A percentile compares a stretch with the other conserved stretches of the same genome.
Evolutionary conservation across 106 monocot genomes (phyloP).

Genomic region (Dendrobium nobile): DNA sequence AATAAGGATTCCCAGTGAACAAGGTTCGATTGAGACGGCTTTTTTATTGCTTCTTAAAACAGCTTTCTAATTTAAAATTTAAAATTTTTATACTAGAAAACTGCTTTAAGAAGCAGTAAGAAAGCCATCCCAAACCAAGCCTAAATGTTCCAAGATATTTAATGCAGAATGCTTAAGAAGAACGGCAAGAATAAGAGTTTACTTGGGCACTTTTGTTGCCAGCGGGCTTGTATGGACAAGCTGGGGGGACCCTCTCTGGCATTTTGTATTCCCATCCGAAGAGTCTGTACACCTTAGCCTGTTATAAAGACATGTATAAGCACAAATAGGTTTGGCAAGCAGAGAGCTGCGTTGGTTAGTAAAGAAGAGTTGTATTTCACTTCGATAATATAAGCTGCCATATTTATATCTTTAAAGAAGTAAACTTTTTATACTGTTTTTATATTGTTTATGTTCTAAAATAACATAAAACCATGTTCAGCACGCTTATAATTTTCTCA

Average conservation of each 20-base stretch:
- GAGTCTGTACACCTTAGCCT: conserved; percentile 68
- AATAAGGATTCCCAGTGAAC: too few species aligned
- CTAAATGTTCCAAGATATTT: background rate
- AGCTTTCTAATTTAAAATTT: too few species aligned
- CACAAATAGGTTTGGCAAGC: background rate
- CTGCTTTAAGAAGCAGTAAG: too few species aligned
- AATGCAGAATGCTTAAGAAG: background rate
- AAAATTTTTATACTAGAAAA: too few species aligned
- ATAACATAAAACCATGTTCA: too few species aligned
- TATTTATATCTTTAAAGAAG: background rate
- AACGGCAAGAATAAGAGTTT: background rate
- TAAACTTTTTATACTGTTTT: background rate
- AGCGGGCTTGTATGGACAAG: conserved; percentile 72
- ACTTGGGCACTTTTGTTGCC: conserved; percentile 13
- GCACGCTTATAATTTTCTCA: too few species aligned
- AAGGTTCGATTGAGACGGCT: too few species aligned
- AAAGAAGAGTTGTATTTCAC: background rate
- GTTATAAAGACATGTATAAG: conserved; percentile 5
- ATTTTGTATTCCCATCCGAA: conserved; percentile 94
- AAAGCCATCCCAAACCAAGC: too few species aligned
- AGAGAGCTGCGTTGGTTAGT: background rate
- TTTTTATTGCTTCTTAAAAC: too few species aligned
- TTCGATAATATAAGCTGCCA: background rate
- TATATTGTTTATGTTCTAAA: background rate
- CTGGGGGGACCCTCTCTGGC: conserved; percentile 61